Percentiles rank a stretch among this genome's conserved stretches.
phyloP scores from a whole-genome alignment of 1,284 basidiomycete genomes.

The Irpex lacteus region DNA sequence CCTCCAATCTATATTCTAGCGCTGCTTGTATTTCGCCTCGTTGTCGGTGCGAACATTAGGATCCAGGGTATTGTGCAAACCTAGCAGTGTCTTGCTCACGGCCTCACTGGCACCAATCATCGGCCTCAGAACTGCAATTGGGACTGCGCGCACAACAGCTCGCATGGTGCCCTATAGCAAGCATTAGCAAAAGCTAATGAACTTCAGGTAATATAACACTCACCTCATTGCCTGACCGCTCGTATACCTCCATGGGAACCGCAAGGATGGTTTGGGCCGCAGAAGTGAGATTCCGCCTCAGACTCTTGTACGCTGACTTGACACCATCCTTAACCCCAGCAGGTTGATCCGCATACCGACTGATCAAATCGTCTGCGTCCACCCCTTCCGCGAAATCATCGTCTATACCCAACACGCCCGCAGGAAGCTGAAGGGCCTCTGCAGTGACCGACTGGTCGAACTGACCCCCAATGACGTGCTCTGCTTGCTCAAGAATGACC shows the following conservation, averaged over 20 bases:
- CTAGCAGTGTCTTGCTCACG: slow-evolving; percentile 91
- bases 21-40: slow-evolving; percentile 87
- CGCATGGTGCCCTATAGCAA: slow-evolving; percentile 75
- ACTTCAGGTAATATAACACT: slow-evolving; percentile 23
- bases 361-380: slow-evolving; percentile 59
- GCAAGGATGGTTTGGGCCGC: slow-evolving; percentile 98
- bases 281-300: slow-evolving; percentile 82
- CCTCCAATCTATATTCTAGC: slow-evolving; percentile 31
- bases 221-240: slow-evolving; percentile 85
- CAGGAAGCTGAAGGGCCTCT: slow-evolving; percentile 55
- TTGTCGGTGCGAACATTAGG: slow-evolving; percentile 76
- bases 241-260: slow-evolving; percentile 99
- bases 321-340: slow-evolving; percentile 82
- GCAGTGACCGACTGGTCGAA: slow-evolving; percentile 64
- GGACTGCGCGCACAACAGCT: slow-evolving; percentile 93
- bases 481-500: slow-evolving; percentile 94
- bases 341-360: slow-evolving; percentile 91
- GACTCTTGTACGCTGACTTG: slow-evolving; percentile 84
- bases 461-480: slow-evolving; percentile 85
- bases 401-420: slow-evolving; percentile 28
- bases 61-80: slow-evolving; percentile 87
- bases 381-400: slow-evolving; percentile 37
- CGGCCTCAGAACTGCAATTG: slow-evolving; percentile 93
- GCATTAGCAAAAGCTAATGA: not conserved
- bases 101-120: slow-evolving; percentile 98